Conservation (phyloP, 345 rosid species). For the Schrenkiella parvula region DNA sequence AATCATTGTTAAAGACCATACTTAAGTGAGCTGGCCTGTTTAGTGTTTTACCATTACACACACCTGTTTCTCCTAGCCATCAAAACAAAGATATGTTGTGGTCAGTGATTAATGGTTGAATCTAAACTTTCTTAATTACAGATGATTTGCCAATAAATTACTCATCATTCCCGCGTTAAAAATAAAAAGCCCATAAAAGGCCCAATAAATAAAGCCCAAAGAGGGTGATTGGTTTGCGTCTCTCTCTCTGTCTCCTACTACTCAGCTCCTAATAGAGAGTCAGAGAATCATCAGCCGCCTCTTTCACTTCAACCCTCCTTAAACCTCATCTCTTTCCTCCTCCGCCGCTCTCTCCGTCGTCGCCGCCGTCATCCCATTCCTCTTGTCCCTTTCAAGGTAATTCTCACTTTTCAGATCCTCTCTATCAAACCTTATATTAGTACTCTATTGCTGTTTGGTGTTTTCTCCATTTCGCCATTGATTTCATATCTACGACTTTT, state of each 20-base stretch:
- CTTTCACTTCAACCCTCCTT: constrained; percentile 38
- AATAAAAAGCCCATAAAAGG: constrained; percentile 7
- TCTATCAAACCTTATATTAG: not conserved
- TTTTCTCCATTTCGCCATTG: not conserved
- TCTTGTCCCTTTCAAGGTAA: constrained; percentile 18
- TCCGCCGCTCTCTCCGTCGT: constrained; percentile 31
- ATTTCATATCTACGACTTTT: not conserved
- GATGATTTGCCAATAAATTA: not conserved
- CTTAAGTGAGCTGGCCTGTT: not conserved
- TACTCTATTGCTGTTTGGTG: not conserved
- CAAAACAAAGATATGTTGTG: not conserved
- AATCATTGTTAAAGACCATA: not conserved
- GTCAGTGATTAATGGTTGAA: not conserved
- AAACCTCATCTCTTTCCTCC: constrained; percentile 36
- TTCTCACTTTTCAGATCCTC: constrained; percentile 12
- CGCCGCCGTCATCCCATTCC: constrained; percentile 20
- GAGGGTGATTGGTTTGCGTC: not conserved
- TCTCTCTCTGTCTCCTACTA: not conserved
- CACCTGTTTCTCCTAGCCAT: not conserved
- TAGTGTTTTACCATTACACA: not conserved
- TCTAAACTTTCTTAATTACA: not conserved
- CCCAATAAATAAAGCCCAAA: constrained; percentile 18
- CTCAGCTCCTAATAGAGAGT: constrained; percentile 12
- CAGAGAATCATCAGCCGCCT: constrained; percentile 39
- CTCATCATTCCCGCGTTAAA: not conserved